Base-by-base conservation (phyloP, 2,329 filamentous ascomycete genomes). In the Incumbomyces lentus region DNA sequence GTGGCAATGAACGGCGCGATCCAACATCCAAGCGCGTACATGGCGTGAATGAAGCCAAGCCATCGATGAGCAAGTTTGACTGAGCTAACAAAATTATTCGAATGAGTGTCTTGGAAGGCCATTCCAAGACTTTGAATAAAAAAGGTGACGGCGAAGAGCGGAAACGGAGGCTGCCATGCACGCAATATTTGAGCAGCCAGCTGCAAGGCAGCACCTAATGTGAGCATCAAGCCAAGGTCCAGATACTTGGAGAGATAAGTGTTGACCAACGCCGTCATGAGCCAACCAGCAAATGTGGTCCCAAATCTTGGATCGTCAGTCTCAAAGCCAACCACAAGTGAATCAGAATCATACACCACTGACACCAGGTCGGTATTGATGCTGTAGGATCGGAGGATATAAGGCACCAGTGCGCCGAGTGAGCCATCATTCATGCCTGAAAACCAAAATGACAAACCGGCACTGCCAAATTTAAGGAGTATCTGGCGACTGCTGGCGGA, bases 31-130 rank as follows among this genome's bases (percentile, higher is more conserved):
- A 1, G 86, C 70, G 1, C 87, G 66, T 60, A 88, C 79, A 60
- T 89, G 87, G 7, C 82, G 75, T 51, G 78, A 74, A 17, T 76
- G 71, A 79, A 90, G 82, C 56, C 81, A 82, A 26, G 84, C 85
- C 19, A 79, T 70, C 73, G 73, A 77, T 1, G 74, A 72, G 57
- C 76, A 76, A 68, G 73, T 78, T 4, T 70, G 74, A 0, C 74
- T 71, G 55, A 79, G 62, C 29, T 44, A 14, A 63, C 60, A 2
- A 66, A 53, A 0, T 63, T 65, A 41, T 66, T 66, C 1, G 48
- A 50, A 29, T 47, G 46, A 2, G 32, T 32, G 29, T 50, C 65
- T 64, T 22, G 67, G 57, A 1, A 65, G 64, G 1, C 60, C 61
- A 41, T 68, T 59, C 46, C 66, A 57, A 50, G 64, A 64, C 0